These are phyloP conservation scores for Blepharisma stoltei DNA, from an alignment of 73 alveolate species.

Conservation along the genomic window DNA sequence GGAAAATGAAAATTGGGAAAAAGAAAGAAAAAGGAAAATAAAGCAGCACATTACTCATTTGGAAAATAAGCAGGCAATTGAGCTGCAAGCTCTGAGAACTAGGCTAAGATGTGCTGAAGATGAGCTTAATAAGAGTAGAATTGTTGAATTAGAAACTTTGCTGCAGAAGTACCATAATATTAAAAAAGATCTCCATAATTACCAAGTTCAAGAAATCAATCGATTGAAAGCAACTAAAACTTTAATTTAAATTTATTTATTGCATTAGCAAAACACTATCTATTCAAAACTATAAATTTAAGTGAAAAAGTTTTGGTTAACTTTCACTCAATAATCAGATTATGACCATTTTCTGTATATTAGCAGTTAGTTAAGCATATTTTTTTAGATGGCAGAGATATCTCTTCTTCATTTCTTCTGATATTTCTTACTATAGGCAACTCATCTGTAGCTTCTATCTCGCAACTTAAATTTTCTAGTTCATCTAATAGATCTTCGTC, in stretches of 20 bases:
- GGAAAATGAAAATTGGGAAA: conserved; percentile 39
- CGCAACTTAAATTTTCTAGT: not conserved
- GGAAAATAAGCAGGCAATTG: conserved; percentile 40
- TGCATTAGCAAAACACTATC: no score
- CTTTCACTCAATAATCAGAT: no score
- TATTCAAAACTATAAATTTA: no score
- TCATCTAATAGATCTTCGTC: not conserved
- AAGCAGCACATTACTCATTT: conserved; percentile 36
- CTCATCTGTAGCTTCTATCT: no score
- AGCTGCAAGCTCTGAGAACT: conserved; percentile 42
- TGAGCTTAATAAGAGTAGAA: conserved; percentile 44
- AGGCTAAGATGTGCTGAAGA: conserved; percentile 48
- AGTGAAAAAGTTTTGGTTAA: no score
- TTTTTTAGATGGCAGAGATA: no score
- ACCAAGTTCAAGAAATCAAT: conserved; percentile 10
- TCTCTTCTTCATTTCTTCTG: no score
- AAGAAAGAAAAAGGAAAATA: conserved; percentile 43
- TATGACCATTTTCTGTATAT: no score
- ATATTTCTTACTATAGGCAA: no score
- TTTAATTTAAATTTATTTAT: no score
- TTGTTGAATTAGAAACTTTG: conserved; percentile 51
- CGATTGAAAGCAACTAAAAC: not conserved
- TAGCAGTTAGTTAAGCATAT: no score
- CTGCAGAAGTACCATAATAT: conserved; percentile 53
- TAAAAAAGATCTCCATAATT: conserved; percentile 48